These are phyloP conservation scores for Candida hispaniensis DNA, from an alignment of 805 yeast genomes.

Conservation along the genomic window DNA sequence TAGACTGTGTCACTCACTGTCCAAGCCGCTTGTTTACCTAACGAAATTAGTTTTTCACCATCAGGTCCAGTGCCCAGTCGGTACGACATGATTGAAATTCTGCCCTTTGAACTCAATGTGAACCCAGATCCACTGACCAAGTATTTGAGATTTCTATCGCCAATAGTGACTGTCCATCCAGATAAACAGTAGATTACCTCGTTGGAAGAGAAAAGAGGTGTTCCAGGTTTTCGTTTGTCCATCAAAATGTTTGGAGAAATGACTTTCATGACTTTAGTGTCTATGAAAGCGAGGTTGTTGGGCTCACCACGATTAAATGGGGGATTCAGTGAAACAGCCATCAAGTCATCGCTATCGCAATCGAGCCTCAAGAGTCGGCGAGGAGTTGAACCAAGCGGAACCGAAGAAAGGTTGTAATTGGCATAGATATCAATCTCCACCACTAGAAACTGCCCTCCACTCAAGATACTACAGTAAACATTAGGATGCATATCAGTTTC, in stretches of 20 bases:
- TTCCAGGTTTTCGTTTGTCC: conserved; percentile 8
- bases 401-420: neutral
- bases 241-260: conserved; percentile 9
- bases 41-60: no score
- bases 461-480: conserved; percentile 8
- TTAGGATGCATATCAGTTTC: no score
- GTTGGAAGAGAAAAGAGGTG: neutral
- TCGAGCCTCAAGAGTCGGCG: conserved; percentile 5
- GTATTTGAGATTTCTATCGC: conserved; percentile 1
- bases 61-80: conserved; percentile 2
- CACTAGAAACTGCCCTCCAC: conserved; percentile 2
- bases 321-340: conserved; percentile 1
- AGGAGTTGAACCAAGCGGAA: conserved; percentile 5
- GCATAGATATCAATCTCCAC: conserved; percentile 3
- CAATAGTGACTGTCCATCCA: no score
- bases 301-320: conserved; percentile 1
- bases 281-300: conserved; percentile 3
- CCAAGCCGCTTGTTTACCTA: conserved; percentile 15
- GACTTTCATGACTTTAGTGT: neutral
- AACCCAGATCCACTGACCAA: conserved; percentile 6
- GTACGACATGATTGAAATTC: conserved; percentile 6
- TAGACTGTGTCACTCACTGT: conserved; percentile 10
- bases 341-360: conserved; percentile 2
- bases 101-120: conserved; percentile 1
- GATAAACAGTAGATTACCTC: conserved; percentile 12